Evolutionary conservation across 2,329 filamentous ascomycete species (phyloP).

Genomic region (Paraphaeosphaeria minitans): DNA sequence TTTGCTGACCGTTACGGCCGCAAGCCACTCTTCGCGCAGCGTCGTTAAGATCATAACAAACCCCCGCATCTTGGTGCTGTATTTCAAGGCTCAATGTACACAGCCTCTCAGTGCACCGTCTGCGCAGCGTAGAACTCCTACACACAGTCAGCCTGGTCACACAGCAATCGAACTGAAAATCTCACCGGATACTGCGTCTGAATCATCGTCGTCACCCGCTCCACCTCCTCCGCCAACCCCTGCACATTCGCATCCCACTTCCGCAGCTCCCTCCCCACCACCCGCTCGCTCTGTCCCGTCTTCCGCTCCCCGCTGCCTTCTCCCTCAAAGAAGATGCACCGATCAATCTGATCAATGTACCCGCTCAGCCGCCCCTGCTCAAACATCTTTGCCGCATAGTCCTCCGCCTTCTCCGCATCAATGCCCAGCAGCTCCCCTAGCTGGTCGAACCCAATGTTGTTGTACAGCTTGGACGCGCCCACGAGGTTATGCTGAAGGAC

Average conservation of each 20-base stretch:
- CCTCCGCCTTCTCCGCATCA: constrained; percentile 80
- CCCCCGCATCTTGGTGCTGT: too few species aligned
- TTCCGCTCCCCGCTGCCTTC: constrained; percentile 72
- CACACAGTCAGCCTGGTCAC: not conserved
- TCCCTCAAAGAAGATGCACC: constrained; percentile 84
- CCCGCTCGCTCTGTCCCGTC: constrained; percentile 63
- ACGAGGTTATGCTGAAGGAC: constrained; percentile 96
- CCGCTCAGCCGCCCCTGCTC: constrained; percentile 89
- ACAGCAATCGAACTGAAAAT: constrained; percentile 11
- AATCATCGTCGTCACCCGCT: constrained; percentile 80
- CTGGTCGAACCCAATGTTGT: constrained; percentile 64
- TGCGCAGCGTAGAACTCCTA: constrained; percentile 53
- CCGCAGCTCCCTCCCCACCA: constrained; percentile 73
- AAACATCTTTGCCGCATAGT: constrained; percentile 92
- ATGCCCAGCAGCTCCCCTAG: constrained; percentile 80
- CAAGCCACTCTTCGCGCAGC: too few species aligned
- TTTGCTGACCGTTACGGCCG: too few species aligned
- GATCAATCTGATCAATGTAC: constrained; percentile 91
- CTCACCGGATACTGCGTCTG: constrained; percentile 78
- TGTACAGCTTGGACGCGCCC: constrained; percentile 69
- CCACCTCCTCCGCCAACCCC: constrained; percentile 84
- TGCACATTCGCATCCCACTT: constrained; percentile 91
- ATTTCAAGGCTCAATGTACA: too few species aligned
- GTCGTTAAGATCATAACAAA: too few species aligned
- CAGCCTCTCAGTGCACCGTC: constrained; percentile 41